A percentile compares a stretch with the other conserved stretches of the same genome.
These are phyloP conservation scores for Malus orientalis DNA, from an alignment of 306 rosid genomes.

Conservation along the genomic window DNA sequence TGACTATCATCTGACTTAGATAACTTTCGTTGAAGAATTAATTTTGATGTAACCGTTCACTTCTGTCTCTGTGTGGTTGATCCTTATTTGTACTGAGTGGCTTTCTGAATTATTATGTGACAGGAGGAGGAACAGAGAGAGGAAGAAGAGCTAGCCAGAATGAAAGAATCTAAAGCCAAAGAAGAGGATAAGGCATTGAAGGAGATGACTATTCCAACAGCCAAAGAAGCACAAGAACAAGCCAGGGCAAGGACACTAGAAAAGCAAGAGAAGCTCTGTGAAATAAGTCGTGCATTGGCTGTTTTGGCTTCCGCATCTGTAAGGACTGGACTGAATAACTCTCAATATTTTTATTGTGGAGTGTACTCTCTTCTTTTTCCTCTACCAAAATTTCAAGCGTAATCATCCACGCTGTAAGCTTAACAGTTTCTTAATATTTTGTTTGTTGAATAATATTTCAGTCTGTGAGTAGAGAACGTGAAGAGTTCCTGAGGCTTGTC, in stretches of 20 bases:
- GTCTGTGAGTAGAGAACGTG: constrained; percentile 95
- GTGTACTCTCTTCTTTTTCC: not conserved
- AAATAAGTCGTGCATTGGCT: constrained; percentile 90
- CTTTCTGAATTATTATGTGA: constrained; percentile 1
- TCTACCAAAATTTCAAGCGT: not conserved
- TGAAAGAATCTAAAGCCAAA: constrained; percentile 40
- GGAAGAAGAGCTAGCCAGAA: constrained; percentile 60
- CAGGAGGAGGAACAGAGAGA: constrained; percentile 84
- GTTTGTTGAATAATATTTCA: constrained; percentile 31
- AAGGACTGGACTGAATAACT: constrained; percentile 32
- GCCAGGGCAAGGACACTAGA: constrained; percentile 59
- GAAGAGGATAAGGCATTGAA: constrained; percentile 63
- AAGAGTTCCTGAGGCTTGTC: constrained; percentile 85
- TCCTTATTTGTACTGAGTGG: constrained; percentile 12
- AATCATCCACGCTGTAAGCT: not conserved
- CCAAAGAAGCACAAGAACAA: constrained; percentile 66
- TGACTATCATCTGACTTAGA: constrained; percentile 10
- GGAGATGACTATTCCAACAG: constrained; percentile 69
- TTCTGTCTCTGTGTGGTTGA: not conserved
- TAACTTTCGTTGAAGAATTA: constrained; percentile 7
- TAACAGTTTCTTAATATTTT: not conserved
- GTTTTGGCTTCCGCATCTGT: constrained; percentile 97
- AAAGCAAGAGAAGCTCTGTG: constrained; percentile 82
- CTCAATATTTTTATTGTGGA: not conserved
- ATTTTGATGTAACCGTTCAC: constrained; percentile 5